Evolutionary conservation across 2,329 filamentous ascomycete species (phyloP), one percentile per base, ranked within the genome.

Genomic region (Fusarium scirpi): DNA sequence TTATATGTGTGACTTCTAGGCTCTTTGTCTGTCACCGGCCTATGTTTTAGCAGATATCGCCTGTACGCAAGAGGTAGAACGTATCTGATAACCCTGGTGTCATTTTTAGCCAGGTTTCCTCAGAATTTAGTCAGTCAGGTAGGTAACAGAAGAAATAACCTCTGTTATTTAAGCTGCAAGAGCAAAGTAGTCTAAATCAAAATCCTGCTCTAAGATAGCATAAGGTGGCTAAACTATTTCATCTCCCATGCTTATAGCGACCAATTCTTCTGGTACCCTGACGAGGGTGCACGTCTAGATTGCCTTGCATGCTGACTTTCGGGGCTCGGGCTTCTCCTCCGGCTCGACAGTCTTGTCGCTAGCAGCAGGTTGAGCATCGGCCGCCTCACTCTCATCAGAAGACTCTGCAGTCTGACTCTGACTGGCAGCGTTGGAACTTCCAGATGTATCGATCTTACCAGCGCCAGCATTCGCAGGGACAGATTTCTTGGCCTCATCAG

Each of bases 401-500:
- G 18, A n/a, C 34, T n/a, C 34, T 7, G 18, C 18, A 38, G 34
- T n/a, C 18, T 38, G 34, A 2, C 18, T 12, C 34, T 38, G 34
- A 7, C 9, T n/a, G 34, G 34, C 18, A 8, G 10, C 6, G 6
- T 49, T 10, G 9, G 22, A n/a, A 24, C 10, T 13, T 24, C 13
- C 46, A 38, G 30, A 18, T 11, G 56, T 45, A 29, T 45, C 56
- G 16, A 51, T 58, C n/a, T 58, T 51, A 3, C 29, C 20, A 25
- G 18, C 45, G 11, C 30, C 45, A 9, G 54, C 45, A 25, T 46
- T 58, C 18, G 27, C 34, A 5, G 59, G 59, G 9, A 62, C 54
- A 30, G 54, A 52, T 12, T 41, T 52, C 24, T 52, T 52, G 3
- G 59, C 59, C 38, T 62, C 56, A 16, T 51, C 46, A 7, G 59